A percentile compares a stretch with the other conserved stretches of the same genome.
These are phyloP conservation scores for Scleroderma citrinum DNA, from an alignment of 768 basidiomycete genomes.

Conservation along the genomic window DNA sequence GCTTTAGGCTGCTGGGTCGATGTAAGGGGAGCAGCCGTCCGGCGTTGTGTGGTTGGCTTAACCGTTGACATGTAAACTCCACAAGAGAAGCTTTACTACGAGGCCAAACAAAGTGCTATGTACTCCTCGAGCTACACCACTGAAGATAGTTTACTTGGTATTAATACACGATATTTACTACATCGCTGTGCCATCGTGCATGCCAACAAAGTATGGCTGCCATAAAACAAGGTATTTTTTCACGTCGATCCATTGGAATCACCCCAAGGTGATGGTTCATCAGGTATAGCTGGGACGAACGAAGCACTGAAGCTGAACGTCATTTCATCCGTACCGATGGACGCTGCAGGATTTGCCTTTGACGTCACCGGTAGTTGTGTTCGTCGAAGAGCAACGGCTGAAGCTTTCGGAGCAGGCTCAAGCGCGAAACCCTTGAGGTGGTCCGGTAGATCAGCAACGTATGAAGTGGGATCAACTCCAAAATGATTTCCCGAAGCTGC, in stretches of 20 bases:
- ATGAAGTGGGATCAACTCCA: slow-evolving; percentile 1
- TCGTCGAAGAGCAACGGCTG: slow-evolving; percentile 17
- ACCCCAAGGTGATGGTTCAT: slow-evolving; percentile 28
- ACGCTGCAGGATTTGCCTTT: slow-evolving; percentile 1
- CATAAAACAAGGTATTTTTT: neutral
- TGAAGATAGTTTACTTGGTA: neutral
- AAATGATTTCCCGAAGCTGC: neutral
- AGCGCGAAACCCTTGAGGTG: slow-evolving; percentile 13
- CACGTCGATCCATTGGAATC: slow-evolving; percentile 8
- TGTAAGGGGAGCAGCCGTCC: slow-evolving; percentile 20
- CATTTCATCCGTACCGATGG: slow-evolving; percentile 1
- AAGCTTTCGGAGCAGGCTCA: slow-evolving; percentile 20
- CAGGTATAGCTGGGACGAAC: slow-evolving; percentile 14
- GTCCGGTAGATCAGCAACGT: slow-evolving; percentile 3
- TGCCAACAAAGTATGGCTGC: too few species aligned
- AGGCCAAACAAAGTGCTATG: too few species aligned
- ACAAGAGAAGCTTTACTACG: too few species aligned
- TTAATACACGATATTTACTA: neutral
- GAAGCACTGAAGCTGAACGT: slow-evolving; percentile 5
- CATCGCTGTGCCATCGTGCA: too few species aligned
- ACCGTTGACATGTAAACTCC: slow-evolving; percentile 20
- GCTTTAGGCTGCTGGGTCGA: slow-evolving; percentile 33
- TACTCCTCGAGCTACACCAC: too few species aligned
- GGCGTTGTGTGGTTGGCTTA: slow-evolving; percentile 19
- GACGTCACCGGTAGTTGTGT: slow-evolving; percentile 7